Evolutionary conservation across 2,329 filamentous ascomycete species (phyloP), one percentile per base, ranked within the genome.

Genomic region (Colletotrichum sublineola): DNA sequence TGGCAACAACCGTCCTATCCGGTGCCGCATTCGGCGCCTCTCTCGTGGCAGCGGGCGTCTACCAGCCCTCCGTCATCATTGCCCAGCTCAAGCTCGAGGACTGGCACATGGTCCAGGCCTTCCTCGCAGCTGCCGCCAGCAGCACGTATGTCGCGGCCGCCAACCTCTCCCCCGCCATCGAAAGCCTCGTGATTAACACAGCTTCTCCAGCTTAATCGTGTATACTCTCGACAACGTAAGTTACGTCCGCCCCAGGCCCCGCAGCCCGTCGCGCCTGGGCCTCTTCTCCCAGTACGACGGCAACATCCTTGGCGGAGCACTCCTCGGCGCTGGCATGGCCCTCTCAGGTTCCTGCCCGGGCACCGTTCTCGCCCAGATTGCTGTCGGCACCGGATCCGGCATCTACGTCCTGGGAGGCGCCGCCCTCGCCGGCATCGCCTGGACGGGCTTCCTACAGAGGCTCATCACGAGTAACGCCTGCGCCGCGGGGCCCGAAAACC

Each of bases 241-340:
- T 48, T 83, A 84, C 75, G 79, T 85, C 38, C 79, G 78, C 20
- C 80, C 88, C 15, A 80, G 80, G 2, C 86, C 88, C 0, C 87
- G 89, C 12, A 79, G 81, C 68, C 85, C 85, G 44, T 87, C 89
- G 1, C 83, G 86, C 7, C 77, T 90, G 36, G 86, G 85, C 64
- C 81, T 90, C 76, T 86, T 90, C 75, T 82, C 82, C 11, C 77
- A 80, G 24, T 90, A 90, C 76, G 90, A 92, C 76, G 91, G 90
- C 68, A 93, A 93, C 78, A 80, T 92, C 58, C 75, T 92, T 74
- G 91, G 91, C 67, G 91, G 91, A 5, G 77, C 84, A 20, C 80
- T 92, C 3, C 85, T 92, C 36, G 91, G 91, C 46, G 79, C 86
- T n/a, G 91, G 91, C 67, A 92, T 93, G 90, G 86, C 89, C 7